Evolutionary conservation across 108 stramenopile species (phyloP), one percentile per base, ranked within the genome.

Genomic region (Pinguiococcus pyrenoidosus): DNA sequence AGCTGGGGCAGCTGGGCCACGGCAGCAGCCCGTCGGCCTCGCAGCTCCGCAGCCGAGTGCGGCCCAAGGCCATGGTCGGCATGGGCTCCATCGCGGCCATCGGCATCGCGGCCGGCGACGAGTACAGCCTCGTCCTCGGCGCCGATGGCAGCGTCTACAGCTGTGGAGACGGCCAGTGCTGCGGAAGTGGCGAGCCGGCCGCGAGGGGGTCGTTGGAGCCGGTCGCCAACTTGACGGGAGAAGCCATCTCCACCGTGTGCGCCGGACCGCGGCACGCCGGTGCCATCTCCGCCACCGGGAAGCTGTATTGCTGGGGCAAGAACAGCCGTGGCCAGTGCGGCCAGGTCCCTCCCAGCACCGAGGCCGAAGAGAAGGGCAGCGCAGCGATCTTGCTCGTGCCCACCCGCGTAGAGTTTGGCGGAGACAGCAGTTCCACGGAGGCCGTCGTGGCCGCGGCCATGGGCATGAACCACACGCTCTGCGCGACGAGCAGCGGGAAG

Each of bases 1-100:
- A 64, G 43, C 18, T 29, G 5, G 64, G 64, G 12, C 68, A 69
- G 64, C 68, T 71, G 16, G 35, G 67, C 7, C 70, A 69, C 32
- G 53, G 60, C n/a, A 60, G 55, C 23, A 38, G 37, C 34, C 32
- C 47, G 41, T 56, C 13, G 17, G 10, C 49, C 6, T 18, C 54
- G 17, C 41, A 24, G 10, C 9, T 12, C 33, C 13, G 17, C 39
- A 39, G 26, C 59, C 51, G n/a, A 17, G 27, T 54, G 26, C 39
- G 10, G 30, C 62, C 62, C 3, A 24, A 54, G 29, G n/a, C 52
- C 17, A 41, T 63, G 29, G 32, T 36, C 27, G 30, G 35, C 18
- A 13, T 63, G 29, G 48, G 29, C 0, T 27, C 29, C 16, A 17
- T 37, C 10, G 5, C 33, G 7, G 38, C 30, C 29, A 53, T 49